Conservation (phyloP, 164 flowering plant species). For the Nelumbo lutea region DNA sequence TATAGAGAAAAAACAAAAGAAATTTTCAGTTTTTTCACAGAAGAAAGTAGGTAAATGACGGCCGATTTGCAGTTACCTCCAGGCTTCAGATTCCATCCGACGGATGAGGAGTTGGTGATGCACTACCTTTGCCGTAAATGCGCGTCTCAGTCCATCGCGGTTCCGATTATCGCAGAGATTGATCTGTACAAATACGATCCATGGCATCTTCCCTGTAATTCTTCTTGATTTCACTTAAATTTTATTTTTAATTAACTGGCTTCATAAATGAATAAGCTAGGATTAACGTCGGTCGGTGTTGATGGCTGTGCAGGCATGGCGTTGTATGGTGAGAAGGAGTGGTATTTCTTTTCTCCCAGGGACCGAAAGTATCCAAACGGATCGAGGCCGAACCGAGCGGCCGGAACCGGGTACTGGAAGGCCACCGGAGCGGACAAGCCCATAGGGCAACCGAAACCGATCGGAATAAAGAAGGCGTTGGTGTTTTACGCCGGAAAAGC, state of each 20-base stretch:
- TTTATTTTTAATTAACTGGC: background rate
- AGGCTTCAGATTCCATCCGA: constrained; percentile 71
- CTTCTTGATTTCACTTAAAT: background rate
- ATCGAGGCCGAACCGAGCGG: constrained; percentile 62
- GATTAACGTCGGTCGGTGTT: background rate
- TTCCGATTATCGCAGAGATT: constrained; percentile 57
- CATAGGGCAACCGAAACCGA: constrained; percentile 49
- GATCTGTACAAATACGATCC: constrained; percentile 71
- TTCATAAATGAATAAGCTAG: background rate
- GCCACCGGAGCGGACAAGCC: constrained; percentile 74
- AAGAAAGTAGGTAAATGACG: background rate
- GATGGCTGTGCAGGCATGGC: constrained; percentile 36
- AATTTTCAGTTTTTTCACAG: background rate
- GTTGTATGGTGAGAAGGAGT: constrained; percentile 57
- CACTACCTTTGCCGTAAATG: constrained; percentile 52
- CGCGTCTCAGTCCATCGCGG: constrained; percentile 35
- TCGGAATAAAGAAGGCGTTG: constrained; percentile 61
- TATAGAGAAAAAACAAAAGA: too few relatives aligned
- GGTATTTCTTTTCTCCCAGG: constrained; percentile 68
- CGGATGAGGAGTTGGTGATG: constrained; percentile 64
- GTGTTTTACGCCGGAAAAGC: constrained; percentile 68
- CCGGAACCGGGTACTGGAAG: constrained; percentile 62
- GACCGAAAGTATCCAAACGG: constrained; percentile 71
- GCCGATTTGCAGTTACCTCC: constrained; percentile 40
- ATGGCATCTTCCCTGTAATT: constrained; percentile 12